A percentile compares a stretch with the other conserved stretches of the same genome.
phyloP scores from a whole-genome alignment of 1,284 basidiomycete genomes.

The Amylostereum areolatum region DNA sequence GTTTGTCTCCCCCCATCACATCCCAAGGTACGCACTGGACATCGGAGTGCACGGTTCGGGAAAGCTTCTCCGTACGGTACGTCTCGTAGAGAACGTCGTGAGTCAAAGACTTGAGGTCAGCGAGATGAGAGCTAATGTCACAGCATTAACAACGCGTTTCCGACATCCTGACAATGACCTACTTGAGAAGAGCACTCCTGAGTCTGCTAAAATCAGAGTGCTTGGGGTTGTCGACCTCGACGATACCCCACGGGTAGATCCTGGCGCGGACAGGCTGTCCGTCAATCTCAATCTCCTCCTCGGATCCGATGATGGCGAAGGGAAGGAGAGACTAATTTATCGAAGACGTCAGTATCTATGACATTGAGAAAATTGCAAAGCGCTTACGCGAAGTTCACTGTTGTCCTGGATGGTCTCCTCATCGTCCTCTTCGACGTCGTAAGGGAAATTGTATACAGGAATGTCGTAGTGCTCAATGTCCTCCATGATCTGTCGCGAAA shows the following conservation, averaged over 20 bases:
- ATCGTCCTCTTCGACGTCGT: conserved; percentile 98
- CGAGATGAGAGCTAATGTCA: conserved; percentile 79
- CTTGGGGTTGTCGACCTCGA: conserved; percentile 97
- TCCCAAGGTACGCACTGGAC: conserved; percentile 50
- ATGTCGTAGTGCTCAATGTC: conserved; percentile 99
- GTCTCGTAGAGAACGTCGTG: conserved; percentile 95
- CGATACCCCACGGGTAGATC: conserved; percentile 97
- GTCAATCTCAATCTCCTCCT: conserved; percentile 92
- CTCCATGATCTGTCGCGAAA: conserved; percentile 83
- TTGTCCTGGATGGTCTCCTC: conserved; percentile 99
- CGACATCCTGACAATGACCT: conserved; percentile 16
- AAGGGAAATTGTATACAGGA: conserved; percentile 99
- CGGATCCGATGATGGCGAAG: conserved; percentile 96
- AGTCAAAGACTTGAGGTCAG: conserved; percentile 91
- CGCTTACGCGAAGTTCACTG: conserved; percentile 78
- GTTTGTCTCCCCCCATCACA: background rate
- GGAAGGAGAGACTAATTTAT: conserved; percentile 72
- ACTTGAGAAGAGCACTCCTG: conserved; percentile 87
- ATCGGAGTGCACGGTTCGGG: conserved; percentile 85
- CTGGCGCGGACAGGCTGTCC: conserved; percentile 90
- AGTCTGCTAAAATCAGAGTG: conserved; percentile 97
- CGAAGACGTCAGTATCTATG: background rate
- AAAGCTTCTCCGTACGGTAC: conserved; percentile 98
- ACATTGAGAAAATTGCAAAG: conserved; percentile 1
- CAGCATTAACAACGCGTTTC: background rate